Percentiles rank a stretch among this genome's conserved stretches.
These are phyloP conservation scores for Apiotrichum laibachii DNA, from an alignment of 1,284 basidiomycete genomes.

Conservation along the genomic window DNA sequence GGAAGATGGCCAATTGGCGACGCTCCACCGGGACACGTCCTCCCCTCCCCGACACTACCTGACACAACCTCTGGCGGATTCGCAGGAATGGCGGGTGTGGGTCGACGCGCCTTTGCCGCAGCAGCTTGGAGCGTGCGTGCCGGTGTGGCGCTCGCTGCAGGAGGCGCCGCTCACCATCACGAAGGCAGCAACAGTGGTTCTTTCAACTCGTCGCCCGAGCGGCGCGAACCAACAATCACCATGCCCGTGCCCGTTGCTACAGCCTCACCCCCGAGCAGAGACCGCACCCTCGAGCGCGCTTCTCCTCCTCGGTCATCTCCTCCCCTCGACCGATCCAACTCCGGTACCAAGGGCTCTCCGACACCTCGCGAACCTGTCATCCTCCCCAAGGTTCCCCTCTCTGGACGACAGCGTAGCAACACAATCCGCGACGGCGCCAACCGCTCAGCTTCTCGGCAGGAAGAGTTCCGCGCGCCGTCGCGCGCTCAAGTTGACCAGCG, in stretches of 20 bases:
- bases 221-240: not conserved
- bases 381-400: constrained; percentile 25
- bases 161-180: too few species aligned
- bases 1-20: constrained; percentile 17
- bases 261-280: not conserved
- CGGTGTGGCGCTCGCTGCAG: constrained; percentile 33
- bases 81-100: constrained; percentile 87
- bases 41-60: constrained; percentile 39
- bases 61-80: constrained; percentile 73
- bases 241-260: constrained; percentile 6
- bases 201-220: not conserved
- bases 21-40: constrained; percentile 22
- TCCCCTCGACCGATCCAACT: not conserved
- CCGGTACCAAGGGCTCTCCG: constrained; percentile 1
- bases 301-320: not conserved
- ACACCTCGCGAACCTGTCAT: constrained; percentile 20
- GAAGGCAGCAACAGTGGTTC: not conserved
- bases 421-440: not conserved
- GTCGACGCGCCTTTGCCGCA: constrained; percentile 76
- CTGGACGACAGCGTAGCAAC: constrained; percentile 15
- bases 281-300: not conserved
- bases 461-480: constrained; percentile 8
- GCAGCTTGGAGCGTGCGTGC: constrained; percentile 57
- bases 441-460: constrained; percentile 4
- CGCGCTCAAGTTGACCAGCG: constrained; percentile 5